phyloP scores from a whole-genome alignment of 2,329 filamentous ascomycete genomes.

The Talaromyces amestolkiae region DNA sequence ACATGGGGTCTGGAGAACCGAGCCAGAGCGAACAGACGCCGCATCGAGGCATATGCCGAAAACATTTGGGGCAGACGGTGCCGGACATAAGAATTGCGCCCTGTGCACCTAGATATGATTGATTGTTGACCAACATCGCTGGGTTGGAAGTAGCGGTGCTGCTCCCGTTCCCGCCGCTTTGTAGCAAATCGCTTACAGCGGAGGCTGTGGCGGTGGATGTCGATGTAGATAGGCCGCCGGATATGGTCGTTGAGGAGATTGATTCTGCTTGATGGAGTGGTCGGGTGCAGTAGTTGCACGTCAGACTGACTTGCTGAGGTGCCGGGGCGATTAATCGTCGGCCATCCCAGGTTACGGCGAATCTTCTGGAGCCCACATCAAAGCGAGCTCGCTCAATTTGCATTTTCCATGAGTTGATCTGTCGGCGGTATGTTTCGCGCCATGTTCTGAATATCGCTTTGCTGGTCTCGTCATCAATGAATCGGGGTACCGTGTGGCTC shows the following conservation, averaged over 20 bases:
- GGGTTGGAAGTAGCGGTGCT: slow-evolving; percentile 8
- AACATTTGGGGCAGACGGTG: slow-evolving; percentile 60
- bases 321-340: slow-evolving; percentile 49
- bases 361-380: slow-evolving; percentile 56
- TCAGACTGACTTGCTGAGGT: slow-evolving; percentile 55
- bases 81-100: slow-evolving; percentile 38
- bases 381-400: slow-evolving; percentile 60
- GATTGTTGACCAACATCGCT: slow-evolving; percentile 1
- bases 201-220: slow-evolving; percentile 13
- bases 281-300: slow-evolving; percentile 60
- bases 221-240: slow-evolving; percentile 34
- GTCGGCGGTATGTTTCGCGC: slow-evolving; percentile 60
- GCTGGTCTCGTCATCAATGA: slow-evolving; percentile 54
- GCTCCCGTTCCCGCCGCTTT: slow-evolving; percentile 7
- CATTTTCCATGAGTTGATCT: slow-evolving; percentile 61
- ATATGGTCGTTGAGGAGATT: slow-evolving; percentile 30
- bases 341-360: slow-evolving; percentile 52
- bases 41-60: slow-evolving; percentile 62
- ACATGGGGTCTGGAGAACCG: slow-evolving; percentile 56
- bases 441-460: slow-evolving; percentile 57
- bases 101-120: slow-evolving; percentile 16
- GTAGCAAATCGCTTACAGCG: slow-evolving; percentile 10
- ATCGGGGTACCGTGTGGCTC: slow-evolving; percentile 57
- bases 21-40: slow-evolving; percentile 62
- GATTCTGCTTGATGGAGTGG: slow-evolving; percentile 51